Evolutionary conservation across 2,329 filamentous ascomycete species (phyloP), one percentile per base, ranked within the genome.

Genomic region (Pleoardoris graminearum): DNA sequence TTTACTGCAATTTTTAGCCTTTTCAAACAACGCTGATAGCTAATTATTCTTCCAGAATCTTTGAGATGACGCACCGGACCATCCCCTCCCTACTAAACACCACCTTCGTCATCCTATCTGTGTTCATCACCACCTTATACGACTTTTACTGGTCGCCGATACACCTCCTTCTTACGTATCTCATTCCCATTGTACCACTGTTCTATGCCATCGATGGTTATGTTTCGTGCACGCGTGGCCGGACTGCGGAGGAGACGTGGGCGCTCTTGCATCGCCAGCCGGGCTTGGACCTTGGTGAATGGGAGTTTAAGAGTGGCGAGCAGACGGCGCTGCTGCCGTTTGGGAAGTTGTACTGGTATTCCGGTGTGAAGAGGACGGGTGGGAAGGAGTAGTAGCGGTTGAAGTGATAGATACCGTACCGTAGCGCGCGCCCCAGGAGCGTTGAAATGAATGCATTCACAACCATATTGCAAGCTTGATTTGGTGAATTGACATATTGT

Each of bases 31-130:
- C n/a, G n/a, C n/a, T n/a, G n/a, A 25, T 38, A 7, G 19, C 22
- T 38, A 19, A 14, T 38, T 7, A 25, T 4, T n/a, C n/a, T n/a
- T 10, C 7, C 23, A 55, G 52, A n/a, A 55, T 55, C 52, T 55
- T 55, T 25, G 52, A 55, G 39, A 55, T 55, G 41, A 55, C 52
- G 12, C 23, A 55, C 16, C 49, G 52, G 25, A 55, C 42, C 30
- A 7, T 53, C 42, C 8, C 44, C 17, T 7, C 52, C 19, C 22
- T 55, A 7, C 37, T 50, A 8, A 50, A 50, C 37, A 50, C 47
- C 17, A 50, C 47, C 14, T 30, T 50, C 37, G 16, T 48, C 50
- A 37, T 53, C n/a, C 33, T 55, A 12, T 45, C 38, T 7, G 8
- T 39, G 10, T 50, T 55, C 23, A 19, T 52, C n/a, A 55, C 50